These are phyloP conservation scores for Aspergillus flavus DNA, from an alignment of 2,329 filamentous ascomycete genomes.

Conservation along the genomic window DNA sequence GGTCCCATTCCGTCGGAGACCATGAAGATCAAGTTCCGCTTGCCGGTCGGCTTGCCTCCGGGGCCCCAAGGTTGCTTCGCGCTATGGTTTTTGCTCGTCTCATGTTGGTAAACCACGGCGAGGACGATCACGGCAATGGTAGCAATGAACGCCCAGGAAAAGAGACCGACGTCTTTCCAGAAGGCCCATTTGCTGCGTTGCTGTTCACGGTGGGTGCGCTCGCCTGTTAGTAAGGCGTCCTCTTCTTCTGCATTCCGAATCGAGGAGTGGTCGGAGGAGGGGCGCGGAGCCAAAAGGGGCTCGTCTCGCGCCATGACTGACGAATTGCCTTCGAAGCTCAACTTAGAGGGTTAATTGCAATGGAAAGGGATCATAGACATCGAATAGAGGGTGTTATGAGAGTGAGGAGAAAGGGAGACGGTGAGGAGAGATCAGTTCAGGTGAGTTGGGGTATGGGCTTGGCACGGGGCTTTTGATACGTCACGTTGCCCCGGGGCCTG, in stretches of 20 bases:
- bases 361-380: neutral
- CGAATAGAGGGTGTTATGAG: neutral
- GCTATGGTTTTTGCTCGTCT: constrained; percentile 48
- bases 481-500: constrained; percentile 8
- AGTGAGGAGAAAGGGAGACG: neutral
- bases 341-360: constrained; percentile 1
- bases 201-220: constrained; percentile 41
- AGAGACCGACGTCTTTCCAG: constrained; percentile 75
- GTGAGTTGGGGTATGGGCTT: constrained; percentile 11
- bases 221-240: constrained; percentile 63
- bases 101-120: constrained; percentile 76
- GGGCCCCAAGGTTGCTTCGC: constrained; percentile 38
- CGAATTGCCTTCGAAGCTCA: neutral
- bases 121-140: constrained; percentile 78
- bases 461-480: constrained; percentile 41
- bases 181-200: constrained; percentile 53
- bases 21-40: constrained; percentile 98
- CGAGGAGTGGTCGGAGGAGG: constrained; percentile 59
- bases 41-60: constrained; percentile 57
- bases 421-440: neutral
- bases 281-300: constrained; percentile 57
- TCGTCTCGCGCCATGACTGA: constrained; percentile 46
- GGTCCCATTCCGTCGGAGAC: constrained; percentile 99
- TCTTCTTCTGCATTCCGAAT: constrained; percentile 62
- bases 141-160: constrained; percentile 80